Evolutionary conservation across 129 eudicot species (phyloP).

Genomic region (Lonicera japonica): DNA sequence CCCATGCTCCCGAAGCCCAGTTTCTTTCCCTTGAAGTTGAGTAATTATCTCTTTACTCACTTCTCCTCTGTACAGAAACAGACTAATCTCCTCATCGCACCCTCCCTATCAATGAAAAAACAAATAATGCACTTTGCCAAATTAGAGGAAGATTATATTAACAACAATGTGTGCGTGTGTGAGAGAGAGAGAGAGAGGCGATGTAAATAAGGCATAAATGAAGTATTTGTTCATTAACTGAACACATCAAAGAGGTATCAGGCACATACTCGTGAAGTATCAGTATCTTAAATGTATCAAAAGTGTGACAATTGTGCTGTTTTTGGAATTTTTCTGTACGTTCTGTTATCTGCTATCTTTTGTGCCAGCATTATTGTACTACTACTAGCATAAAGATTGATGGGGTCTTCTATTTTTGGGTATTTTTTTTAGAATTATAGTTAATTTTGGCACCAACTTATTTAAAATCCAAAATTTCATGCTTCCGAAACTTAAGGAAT

Average conservation of each 20-base stretch:
- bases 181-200: not conserved
- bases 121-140: not conserved
- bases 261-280: not conserved
- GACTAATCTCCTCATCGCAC: constrained; percentile 85
- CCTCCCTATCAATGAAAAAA: constrained; percentile 56
- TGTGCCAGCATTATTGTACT: no score
- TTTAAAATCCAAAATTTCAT: not conserved
- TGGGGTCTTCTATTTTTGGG: not conserved
- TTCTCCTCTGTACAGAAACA: constrained; percentile 73
- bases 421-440: no score
- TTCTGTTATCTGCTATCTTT: no score
- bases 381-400: not conserved
- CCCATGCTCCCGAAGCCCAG: constrained; percentile 84
- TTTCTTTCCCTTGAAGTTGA: constrained; percentile 84
- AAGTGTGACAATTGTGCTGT: no score
- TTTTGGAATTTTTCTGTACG: no score
- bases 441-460: not conserved
- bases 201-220: no score
- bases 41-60: constrained; percentile 54
- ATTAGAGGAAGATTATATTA: no score
- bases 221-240: no score
- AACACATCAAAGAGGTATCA: not conserved
- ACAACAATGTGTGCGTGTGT: no score
- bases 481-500: not conserved
- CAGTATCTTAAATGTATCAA: not conserved